A percentile compares a stretch with the other conserved stretches of the same genome.
Conservation (phyloP, 345 rosid genomes). For the Brassica cretica region DNA sequence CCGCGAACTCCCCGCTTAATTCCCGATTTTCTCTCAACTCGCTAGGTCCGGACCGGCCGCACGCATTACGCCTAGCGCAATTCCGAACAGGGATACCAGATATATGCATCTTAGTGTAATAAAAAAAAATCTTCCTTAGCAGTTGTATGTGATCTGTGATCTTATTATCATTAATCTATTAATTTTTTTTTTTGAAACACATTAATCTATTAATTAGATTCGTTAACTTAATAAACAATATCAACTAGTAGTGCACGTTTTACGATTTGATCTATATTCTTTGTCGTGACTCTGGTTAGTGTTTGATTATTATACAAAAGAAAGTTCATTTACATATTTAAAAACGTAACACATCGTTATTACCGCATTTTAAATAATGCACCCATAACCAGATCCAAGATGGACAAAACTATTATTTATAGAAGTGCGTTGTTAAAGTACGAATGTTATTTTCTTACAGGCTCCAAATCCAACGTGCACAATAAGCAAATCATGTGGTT, state of each 20-base stretch:
- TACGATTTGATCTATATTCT: slow-evolving; percentile 10
- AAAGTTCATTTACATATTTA: not conserved
- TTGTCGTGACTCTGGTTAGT: slow-evolving; percentile 26
- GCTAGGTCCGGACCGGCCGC: too few species aligned
- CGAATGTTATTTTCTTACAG: slow-evolving; percentile 38
- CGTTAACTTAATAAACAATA: slow-evolving; percentile 1
- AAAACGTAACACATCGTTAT: not conserved
- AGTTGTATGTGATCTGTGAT: too few species aligned
- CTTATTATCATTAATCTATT: too few species aligned
- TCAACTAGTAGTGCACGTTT: slow-evolving; percentile 25
- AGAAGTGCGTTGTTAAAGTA: slow-evolving; percentile 5
- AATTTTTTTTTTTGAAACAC: too few species aligned
- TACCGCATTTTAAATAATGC: not conserved
- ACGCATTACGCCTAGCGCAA: too few species aligned
- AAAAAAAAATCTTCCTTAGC: too few species aligned
- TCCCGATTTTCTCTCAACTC: too few species aligned
- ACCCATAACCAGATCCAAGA: slow-evolving; percentile 29
- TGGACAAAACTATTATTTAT: not conserved
- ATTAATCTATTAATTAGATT: not conserved
- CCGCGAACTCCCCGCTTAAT: too few species aligned
- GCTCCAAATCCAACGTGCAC: slow-evolving; percentile 69
- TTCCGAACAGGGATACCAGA: too few species aligned
- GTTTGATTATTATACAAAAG: slow-evolving; percentile 1
- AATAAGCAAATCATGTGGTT: slow-evolving; percentile 54
- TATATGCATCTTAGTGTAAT: too few species aligned